A percentile compares a stretch with the other conserved stretches of the same genome.
phyloP scores from a whole-genome alignment of 805 yeast genomes.

The Cyberlindnera mississippiensis region DNA sequence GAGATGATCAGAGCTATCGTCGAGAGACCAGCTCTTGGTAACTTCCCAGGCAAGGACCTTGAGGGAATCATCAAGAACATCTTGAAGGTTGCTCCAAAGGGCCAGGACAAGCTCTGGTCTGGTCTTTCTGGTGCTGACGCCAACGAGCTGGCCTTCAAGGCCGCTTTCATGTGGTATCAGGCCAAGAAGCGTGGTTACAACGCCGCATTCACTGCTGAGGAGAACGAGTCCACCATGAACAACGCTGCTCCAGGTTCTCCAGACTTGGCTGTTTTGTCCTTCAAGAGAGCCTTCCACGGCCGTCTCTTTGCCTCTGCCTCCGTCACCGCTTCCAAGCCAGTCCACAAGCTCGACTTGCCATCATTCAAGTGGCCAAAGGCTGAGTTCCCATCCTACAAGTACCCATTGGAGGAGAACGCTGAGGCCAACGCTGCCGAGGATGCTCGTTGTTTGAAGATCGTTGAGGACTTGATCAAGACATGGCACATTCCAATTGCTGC shows the following conservation, averaged over 20 bases:
- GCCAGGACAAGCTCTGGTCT: slow-evolving; percentile 71
- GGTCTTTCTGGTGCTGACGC: slow-evolving; percentile 87
- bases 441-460: slow-evolving; percentile 69
- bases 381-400: slow-evolving; percentile 78
- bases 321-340: slow-evolving; percentile 89
- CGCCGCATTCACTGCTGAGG: slow-evolving; percentile 62
- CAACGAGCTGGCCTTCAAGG: slow-evolving; percentile 81
- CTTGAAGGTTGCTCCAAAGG: slow-evolving; percentile 72
- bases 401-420: slow-evolving; percentile 70
- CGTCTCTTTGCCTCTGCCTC: slow-evolving; percentile 90
- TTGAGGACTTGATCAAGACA: slow-evolving; percentile 62
- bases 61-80: slow-evolving; percentile 45
- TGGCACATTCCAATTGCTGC: slow-evolving; percentile 86
- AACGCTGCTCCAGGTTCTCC: slow-evolving; percentile 89
- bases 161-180: slow-evolving; percentile 80
- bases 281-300: slow-evolving; percentile 91
- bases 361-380: slow-evolving; percentile 97
- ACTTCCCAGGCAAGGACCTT: slow-evolving; percentile 68
- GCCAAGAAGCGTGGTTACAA: slow-evolving; percentile 60
- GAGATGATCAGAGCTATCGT: slow-evolving; percentile 70
- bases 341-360: slow-evolving; percentile 90
- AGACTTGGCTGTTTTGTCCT: slow-evolving; percentile 78
- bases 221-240: slow-evolving; percentile 69
- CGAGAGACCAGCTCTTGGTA: slow-evolving; percentile 83
- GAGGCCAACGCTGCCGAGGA: slow-evolving; percentile 74